Evolutionary conservation across 176 grass and related monocot genomes (phyloP), one percentile per base, ranked within the genome.

Genomic region (Thalia dealbata): DNA sequence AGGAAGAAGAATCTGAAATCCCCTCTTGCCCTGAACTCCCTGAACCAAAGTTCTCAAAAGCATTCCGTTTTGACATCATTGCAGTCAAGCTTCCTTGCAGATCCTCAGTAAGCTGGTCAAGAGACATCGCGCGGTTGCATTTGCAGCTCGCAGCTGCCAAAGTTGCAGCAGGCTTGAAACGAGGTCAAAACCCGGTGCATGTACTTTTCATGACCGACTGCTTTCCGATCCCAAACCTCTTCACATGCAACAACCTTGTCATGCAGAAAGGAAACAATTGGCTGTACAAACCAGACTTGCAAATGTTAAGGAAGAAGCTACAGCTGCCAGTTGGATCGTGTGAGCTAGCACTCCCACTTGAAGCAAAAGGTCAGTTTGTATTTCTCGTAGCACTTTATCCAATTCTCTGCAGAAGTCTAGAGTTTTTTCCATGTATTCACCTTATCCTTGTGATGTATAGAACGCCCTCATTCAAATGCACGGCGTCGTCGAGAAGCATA

Each of bases 401-500:
- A n/a, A n/a, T 38, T 38, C 32, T 38, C 32, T 38, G 32, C 32
- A 38, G 32, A 38, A 38, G 32, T 1, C 32, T 38, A 38, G 2
- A 50, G 25, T 7, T 51, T 27, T 50, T 35, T 24, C 6, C 1
- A 71, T 14, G 6, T 66, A 26, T 26, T 70, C 43, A 25, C 11
- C 41, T 46, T 14, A 50, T 16, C 16, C 46, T 71, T 78, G 62
- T 51, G 16, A 51, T 21, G 30, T n/a, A 32, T 75, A 84, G 82
- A 63, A 7, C 27, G 19, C 46, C 21, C 72, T 3, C 35, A 54
- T 48, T 46, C 56, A 29, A n/a, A 61, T 52, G 19, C 44, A 4
- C 62, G 61, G 10, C 61, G 28, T 14, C 74, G 84, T 14, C 74
- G 84, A 50, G 79, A 76, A 44, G 85, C 85, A 13, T 87, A 82